Evolutionary conservation across 176 grass and related monocot species (phyloP), one percentile per base, ranked within the genome.

Genomic region (Otatea glauca): DNA sequence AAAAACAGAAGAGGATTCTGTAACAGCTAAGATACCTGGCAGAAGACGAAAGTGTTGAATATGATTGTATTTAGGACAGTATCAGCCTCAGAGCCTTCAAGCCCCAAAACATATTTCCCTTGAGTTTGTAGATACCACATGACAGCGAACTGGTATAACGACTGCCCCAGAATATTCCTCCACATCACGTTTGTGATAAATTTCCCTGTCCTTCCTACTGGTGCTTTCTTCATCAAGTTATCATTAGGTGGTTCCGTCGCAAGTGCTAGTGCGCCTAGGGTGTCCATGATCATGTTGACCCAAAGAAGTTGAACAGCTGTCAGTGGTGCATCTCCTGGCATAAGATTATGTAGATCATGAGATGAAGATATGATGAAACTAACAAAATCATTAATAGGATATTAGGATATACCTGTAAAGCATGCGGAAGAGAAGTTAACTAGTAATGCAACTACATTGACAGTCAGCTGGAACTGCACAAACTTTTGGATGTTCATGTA

Each of bases 251-350:
- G 91, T 61, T 98, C 96, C 11, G 96, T 98, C 47, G 96, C 93
- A 76, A 98, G 87, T 55, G 96, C 96, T 8, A 98, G 92, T 0
- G 96, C 96, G 2, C 96, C 96, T 44, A 98, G 85, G 48, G 96
- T 98, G 84, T 98, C 96, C 96, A 98, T 98, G 70, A 98, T 98
- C 96, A 95, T 98, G 89, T 98, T 98, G 43, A 98, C 93, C 93
- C 96, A 98, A 70, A 98, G 89, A 55, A 98, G 87, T 70, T 98
- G 93, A 70, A 98, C 91, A 42, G 96, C 93, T 79, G 96, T 93
- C 25, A 98, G 82, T 44, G 93, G 96, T 11, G 89, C 93, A 65
- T 89, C 83, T 81, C 96, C 93, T 95, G 76, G n/a, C 64, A 90
- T 37, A 45, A 78, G 55, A 81, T 43, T 11, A 53, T 23, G 11